A percentile compares a stretch with the other conserved stretches of the same genome.
phyloP scores from a whole-genome alignment of 2,329 filamentous ascomycete species.

The Ophiostoma sp. region DNA sequence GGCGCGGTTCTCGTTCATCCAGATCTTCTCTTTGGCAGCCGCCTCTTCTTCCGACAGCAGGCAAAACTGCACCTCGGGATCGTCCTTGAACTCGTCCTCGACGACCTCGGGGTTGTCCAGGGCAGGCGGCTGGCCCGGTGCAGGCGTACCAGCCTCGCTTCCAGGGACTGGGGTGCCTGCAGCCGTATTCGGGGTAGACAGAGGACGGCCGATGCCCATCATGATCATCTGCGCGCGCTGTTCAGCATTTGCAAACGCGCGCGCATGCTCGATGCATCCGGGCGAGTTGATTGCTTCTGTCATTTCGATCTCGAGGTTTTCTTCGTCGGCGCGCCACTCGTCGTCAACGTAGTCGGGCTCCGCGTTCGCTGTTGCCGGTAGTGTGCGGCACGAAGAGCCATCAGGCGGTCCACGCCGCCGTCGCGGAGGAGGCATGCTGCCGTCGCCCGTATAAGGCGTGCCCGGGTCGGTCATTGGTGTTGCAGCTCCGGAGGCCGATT shows the following conservation, averaged over 20 bases:
- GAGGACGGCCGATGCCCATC: constrained; percentile 19
- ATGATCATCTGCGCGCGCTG: constrained; percentile 40
- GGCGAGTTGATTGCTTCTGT: constrained; percentile 61
- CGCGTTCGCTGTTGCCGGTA: constrained; percentile 26
- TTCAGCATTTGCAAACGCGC: constrained; percentile 53
- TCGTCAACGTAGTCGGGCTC: constrained; percentile 53
- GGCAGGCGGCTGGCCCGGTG: constrained; percentile 29
- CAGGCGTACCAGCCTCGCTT: constrained; percentile 14
- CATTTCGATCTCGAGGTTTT: constrained; percentile 64
- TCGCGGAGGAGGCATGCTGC: constrained; percentile 1
- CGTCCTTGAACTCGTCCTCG: constrained; percentile 80
- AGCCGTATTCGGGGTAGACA: background rate
- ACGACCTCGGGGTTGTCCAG: constrained; percentile 61
- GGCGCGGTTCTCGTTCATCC: constrained; percentile 91
- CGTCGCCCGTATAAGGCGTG: constrained; percentile 15
- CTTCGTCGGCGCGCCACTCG: constrained; percentile 59
- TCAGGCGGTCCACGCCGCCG: constrained; percentile 21
- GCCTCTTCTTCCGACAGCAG: constrained; percentile 68
- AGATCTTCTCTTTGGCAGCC: constrained; percentile 80
- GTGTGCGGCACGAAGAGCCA: constrained; percentile 26
- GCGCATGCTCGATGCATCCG: constrained; percentile 50
- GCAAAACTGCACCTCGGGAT: constrained; percentile 80
- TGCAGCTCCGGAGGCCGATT: constrained; percentile 19
- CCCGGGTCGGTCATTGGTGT: constrained; percentile 16
- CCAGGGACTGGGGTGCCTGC: background rate